A percentile compares a stretch with the other conserved stretches of the same genome.
Evolutionary conservation across 2,329 filamentous ascomycete species (phyloP).

Genomic region (Gliomastix tumulicola): DNA sequence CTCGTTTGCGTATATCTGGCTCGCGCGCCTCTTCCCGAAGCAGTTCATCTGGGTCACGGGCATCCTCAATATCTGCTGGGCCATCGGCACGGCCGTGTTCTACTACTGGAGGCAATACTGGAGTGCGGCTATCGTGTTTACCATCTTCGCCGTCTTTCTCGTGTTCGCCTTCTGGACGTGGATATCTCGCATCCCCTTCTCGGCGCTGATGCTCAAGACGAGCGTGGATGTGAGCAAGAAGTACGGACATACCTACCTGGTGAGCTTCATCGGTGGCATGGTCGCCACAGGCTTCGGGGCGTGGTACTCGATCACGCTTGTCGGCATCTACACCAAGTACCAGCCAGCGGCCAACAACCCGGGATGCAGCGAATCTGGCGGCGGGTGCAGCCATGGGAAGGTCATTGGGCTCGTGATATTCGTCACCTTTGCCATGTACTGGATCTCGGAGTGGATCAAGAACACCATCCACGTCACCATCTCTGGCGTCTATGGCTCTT

Average conservation of each 20-base stretch:
- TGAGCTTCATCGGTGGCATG: conserved; percentile 78
- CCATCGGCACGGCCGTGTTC: conserved; percentile 79
- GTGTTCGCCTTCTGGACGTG: conserved; percentile 81
- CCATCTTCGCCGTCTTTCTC: conserved; percentile 68
- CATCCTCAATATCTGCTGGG: conserved; percentile 78
- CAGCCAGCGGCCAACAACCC: conserved; percentile 53
- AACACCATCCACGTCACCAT: conserved; percentile 87
- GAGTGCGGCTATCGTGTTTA: conserved; percentile 79
- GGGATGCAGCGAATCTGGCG: conserved; percentile 39
- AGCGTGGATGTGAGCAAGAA: conserved; percentile 77
- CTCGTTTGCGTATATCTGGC: conserved; percentile 69
- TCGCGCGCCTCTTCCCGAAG: conserved; percentile 74
- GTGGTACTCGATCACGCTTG: conserved; percentile 82
- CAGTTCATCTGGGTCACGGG: conserved; percentile 90
- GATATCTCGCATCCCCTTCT: conserved; percentile 88
- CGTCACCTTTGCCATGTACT: conserved; percentile 86
- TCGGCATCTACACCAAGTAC: conserved; percentile 80
- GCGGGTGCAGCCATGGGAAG: conserved; percentile 64
- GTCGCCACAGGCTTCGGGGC: conserved; percentile 69
- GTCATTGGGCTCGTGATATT: conserved; percentile 83
- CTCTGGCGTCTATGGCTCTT: conserved; percentile 82
- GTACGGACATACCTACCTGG: conserved; percentile 79
- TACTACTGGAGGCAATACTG: conserved; percentile 74
- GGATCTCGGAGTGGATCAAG: conserved; percentile 90
- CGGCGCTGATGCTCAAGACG: conserved; percentile 81